A percentile compares a stretch with the other conserved stretches of the same genome.
These are phyloP conservation scores for Paecilomyces sp. DNA, from an alignment of 2,329 filamentous ascomycete genomes.

Conservation along the genomic window DNA sequence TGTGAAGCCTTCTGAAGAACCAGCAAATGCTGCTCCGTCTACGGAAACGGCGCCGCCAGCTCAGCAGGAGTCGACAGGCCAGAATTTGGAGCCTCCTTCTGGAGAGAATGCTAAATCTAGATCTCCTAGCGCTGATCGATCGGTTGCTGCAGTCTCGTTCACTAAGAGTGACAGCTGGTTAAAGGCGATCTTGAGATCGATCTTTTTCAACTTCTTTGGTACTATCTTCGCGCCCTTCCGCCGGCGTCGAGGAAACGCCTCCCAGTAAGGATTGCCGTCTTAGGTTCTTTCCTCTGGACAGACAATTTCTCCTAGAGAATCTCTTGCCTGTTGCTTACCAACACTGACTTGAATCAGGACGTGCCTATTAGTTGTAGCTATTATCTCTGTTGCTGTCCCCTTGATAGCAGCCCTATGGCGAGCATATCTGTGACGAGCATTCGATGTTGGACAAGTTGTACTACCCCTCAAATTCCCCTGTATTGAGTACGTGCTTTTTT, in stretches of 20 bases:
- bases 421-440: conserved; percentile 17
- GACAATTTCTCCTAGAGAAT: conserved; percentile 3
- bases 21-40: conserved; percentile 54
- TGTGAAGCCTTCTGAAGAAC: conserved; percentile 98
- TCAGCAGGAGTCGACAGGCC: not conserved
- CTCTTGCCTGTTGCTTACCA: conserved; percentile 6
- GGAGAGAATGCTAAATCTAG: conserved; percentile 10
- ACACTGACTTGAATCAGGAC: conserved; percentile 26
- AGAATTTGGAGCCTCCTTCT: not conserved
- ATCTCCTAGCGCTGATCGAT: conserved; percentile 16
- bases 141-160: conserved; percentile 32
- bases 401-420: conserved; percentile 24
- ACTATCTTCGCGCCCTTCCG: conserved; percentile 33
- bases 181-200: conserved; percentile 31
- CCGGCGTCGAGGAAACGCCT: conserved; percentile 19
- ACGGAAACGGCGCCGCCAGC: not conserved
- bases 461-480: conserved; percentile 24
- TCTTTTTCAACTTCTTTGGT: conserved; percentile 34
- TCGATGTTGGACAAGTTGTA: conserved; percentile 6
- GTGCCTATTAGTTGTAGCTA: conserved; percentile 14
- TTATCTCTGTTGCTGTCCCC: conserved; percentile 18
- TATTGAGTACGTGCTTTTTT: conserved; percentile 20
- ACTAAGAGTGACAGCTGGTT: conserved; percentile 33
- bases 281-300: conserved; percentile 2
- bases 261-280: conserved; percentile 17